Base-by-base conservation (phyloP, 192 early-diverging fungal genomes). In the Coemansia sp. region DNA sequence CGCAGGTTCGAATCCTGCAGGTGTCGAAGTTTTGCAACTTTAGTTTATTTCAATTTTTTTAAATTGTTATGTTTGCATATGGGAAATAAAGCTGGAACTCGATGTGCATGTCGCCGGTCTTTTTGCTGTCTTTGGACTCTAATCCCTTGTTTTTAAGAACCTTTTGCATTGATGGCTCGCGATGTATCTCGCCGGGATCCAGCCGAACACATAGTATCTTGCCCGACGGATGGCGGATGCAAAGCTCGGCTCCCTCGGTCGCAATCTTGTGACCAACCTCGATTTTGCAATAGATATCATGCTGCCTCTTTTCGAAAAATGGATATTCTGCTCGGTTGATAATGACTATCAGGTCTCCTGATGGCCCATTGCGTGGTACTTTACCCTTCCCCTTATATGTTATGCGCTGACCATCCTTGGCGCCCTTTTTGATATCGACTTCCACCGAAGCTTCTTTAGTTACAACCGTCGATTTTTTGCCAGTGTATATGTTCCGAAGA, bases 291-390 rank as follows among this genome's bases (percentile, higher is more conserved):
- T 60, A 54, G 32, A 72, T 28, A 42, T 72, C 51, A 0, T 16
- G 4, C 7, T 56, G 30, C 1, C 29, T 18, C 33, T 62, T 63
- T 49, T 55, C 33, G 28, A 34, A 72, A 45, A 72, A 66, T 18
- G 69, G 69, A 30, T 72, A 72, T 22, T 72, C 69, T 4, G 66
- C 54, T 17, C 69, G 48, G 40, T 72, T 72, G 49, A 72, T 45
- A 29, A 72, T 72, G 22, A 72, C 45, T 25, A 72, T 55, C 31
- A 72, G 69, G 25, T 72, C 69, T 6, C 69, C 69, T 20, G 69
- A 51, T 18, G 28, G n/a, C 2, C 58, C 17, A 10, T 36, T 42
- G 6, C 61, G 36, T 25, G 29, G 28, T 29, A 36, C 34, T 16
- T 45, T 7, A 7, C 69, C 69, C 38, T 61, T 66, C 17, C 69